A percentile compares a stretch with the other conserved stretches of the same genome.
Conservation (phyloP, 768 basidiomycete genomes). For the Dacryopinax primogenitus region DNA sequence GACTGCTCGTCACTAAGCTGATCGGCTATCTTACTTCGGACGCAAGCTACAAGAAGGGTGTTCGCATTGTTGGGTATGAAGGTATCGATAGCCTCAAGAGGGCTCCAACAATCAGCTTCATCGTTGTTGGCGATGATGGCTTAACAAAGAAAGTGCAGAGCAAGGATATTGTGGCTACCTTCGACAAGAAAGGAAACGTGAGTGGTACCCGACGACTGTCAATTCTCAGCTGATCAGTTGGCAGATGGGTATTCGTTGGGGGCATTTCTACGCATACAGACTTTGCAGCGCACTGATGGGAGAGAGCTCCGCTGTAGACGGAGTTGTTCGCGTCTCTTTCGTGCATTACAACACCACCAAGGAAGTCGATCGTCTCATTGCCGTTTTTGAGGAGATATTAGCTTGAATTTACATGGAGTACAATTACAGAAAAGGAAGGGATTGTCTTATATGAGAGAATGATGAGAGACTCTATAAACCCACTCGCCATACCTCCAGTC, state of each 20-base stretch:
- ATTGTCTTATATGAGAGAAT: background rate
- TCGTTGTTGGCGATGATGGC: slow-evolving; percentile 33
- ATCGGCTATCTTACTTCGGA: slow-evolving; percentile 42
- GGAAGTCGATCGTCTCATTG: slow-evolving; percentile 51
- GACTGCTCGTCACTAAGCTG: slow-evolving; percentile 41
- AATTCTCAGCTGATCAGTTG: background rate
- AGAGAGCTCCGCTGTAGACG: slow-evolving; percentile 50
- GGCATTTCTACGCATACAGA: slow-evolving; percentile 66
- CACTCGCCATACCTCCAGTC: slow-evolving; percentile 82
- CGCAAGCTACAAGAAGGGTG: slow-evolving; percentile 42
- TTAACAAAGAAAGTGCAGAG: slow-evolving; percentile 46
- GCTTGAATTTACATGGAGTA: background rate
- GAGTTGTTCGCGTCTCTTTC: slow-evolving; percentile 59
- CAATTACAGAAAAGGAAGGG: background rate
- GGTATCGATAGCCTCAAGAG: slow-evolving; percentile 24
- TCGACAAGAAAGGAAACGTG: slow-evolving; percentile 53
- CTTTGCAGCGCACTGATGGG: slow-evolving; percentile 36
- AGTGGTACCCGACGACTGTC: slow-evolving; percentile 22
- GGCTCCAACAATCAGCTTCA: slow-evolving; percentile 60
- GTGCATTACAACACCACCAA: slow-evolving; percentile 70
- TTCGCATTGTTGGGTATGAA: slow-evolving; percentile 56
- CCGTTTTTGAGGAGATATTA: slow-evolving; percentile 16
- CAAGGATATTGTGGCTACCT: slow-evolving; percentile 46
- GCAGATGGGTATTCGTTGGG: slow-evolving; percentile 65
- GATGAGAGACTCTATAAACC: slow-evolving; percentile 26